Evolutionary conservation across 768 basidiomycete genomes (phyloP), one percentile per base, ranked within the genome.

Genomic region (Mycena chlorophos): DNA sequence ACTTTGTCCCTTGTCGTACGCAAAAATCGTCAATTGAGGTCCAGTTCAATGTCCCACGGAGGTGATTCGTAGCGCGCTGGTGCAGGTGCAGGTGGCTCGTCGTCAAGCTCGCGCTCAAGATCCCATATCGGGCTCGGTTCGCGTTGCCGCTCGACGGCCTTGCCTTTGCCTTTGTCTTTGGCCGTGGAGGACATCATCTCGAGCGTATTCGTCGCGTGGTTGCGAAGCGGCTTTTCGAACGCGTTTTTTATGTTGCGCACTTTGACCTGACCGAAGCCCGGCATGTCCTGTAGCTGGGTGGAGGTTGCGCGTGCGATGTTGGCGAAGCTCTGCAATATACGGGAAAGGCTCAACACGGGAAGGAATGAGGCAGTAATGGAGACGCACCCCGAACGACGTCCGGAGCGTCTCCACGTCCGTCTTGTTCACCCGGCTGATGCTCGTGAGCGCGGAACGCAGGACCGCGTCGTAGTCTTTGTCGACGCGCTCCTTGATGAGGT

Each of bases 401-500:
- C 91, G 83, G 38, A 99, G 76, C 3, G 96, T 98, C 71, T 92
- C 86, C 1, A 95, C 93, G 64, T 99, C 97, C 3, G 96, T 98
- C 77, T 96, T 97, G 73, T 98, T 98, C 58, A 99, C 92, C 63
- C 91, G 93, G 66, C 83, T 88, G 64, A 98, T 91, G 60, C 84
- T 85, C 1, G 96, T 98, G 25, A 99, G 77, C 1, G 91, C 82
- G 19, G 84, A 83, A 53, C 89, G 89, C 14, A 98, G 70, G 64
- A 94, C 80, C 6, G 93, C 85, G 59, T 80, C 73, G 65, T 97
- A 93, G 64, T 92, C 89, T 61, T 94, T 92, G 69, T 97, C 94
- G 26, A 91, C 78, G 40, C 93, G 88, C 68, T 98, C 97, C 69
- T 94, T 96, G 75, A 99, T 95, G 66, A 94, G 76, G 66, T 92